Evolutionary conservation across 345 rosid species (phyloP).

Genomic region (Syzygium grande): DNA sequence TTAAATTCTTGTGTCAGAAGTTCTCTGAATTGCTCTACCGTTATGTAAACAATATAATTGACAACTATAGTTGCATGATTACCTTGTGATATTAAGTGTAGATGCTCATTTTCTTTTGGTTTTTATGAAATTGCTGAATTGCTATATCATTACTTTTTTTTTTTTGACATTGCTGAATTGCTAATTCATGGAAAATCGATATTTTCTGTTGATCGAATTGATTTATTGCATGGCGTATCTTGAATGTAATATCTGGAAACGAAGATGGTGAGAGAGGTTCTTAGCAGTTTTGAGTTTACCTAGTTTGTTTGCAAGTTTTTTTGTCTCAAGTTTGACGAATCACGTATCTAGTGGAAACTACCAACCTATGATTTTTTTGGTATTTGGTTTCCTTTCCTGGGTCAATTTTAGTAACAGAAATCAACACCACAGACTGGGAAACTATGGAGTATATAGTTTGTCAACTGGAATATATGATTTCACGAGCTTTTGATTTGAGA

Average conservation of each 20-base stretch:
- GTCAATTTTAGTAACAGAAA: no score
- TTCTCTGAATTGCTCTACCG: background rate
- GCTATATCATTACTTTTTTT: no score
- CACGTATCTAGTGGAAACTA: background rate
- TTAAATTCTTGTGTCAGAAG: background rate
- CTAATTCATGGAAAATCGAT: no score
- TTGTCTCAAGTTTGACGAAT: background rate
- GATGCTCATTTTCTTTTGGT: background rate
- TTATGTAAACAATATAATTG: background rate
- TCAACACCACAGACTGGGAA: background rate
- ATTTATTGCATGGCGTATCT: background rate
- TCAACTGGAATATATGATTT: background rate
- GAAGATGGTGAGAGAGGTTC: background rate
- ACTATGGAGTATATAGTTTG: background rate
- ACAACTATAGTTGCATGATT: background rate
- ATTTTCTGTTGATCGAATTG: no score
- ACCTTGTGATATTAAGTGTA: background rate
- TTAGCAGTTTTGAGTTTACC: background rate
- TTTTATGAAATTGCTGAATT: background rate
- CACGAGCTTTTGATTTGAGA: background rate
- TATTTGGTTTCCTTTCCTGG: no score
- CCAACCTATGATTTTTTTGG: no score
- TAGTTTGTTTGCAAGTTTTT: background rate
- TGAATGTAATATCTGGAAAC: background rate
- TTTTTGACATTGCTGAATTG: no score